Evolutionary conservation across 768 basidiomycete genomes (phyloP).

Genomic region (Termitomyces eurrhizus): DNA sequence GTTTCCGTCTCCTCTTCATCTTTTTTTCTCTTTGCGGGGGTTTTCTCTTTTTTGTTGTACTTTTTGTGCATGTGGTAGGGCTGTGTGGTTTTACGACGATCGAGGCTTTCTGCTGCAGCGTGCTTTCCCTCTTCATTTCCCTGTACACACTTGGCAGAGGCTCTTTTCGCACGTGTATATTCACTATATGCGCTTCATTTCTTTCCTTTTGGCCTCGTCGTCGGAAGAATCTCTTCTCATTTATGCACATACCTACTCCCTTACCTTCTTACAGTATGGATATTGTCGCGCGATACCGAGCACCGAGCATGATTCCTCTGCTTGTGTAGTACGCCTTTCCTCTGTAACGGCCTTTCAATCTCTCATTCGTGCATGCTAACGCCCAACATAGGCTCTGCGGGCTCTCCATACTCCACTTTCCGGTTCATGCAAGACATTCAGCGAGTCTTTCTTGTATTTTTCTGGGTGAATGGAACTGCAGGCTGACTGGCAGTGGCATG

Average conservation of each 20-base stretch:
- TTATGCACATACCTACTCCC: background rate
- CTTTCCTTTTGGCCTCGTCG: too few species aligned
- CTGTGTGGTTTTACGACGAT: background rate
- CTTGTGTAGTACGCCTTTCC: background rate
- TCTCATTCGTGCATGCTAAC: background rate
- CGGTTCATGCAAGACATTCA: conserved; percentile 84
- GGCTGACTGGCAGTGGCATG: conserved; percentile 8
- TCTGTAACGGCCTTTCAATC: background rate
- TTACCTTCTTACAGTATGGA: conserved; percentile 1
- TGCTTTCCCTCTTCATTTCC: background rate
- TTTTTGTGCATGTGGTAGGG: background rate
- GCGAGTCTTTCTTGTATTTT: conserved; percentile 33
- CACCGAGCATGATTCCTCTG: background rate
- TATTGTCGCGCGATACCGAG: conserved; percentile 3
- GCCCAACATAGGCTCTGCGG: conserved; percentile 64
- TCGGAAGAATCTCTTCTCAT: too few species aligned
- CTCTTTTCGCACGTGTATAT: background rate
- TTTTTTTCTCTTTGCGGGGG: background rate
- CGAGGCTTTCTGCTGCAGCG: background rate
- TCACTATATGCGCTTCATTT: background rate
- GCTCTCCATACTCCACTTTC: conserved; percentile 86
- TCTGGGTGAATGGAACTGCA: background rate
- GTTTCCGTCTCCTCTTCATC: conserved; percentile 1
- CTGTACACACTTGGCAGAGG: too few species aligned
- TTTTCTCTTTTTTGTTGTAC: background rate